Base-by-base conservation (phyloP, 495 filamentous ascomycete species). In the Neurospora sublineolata region DNA sequence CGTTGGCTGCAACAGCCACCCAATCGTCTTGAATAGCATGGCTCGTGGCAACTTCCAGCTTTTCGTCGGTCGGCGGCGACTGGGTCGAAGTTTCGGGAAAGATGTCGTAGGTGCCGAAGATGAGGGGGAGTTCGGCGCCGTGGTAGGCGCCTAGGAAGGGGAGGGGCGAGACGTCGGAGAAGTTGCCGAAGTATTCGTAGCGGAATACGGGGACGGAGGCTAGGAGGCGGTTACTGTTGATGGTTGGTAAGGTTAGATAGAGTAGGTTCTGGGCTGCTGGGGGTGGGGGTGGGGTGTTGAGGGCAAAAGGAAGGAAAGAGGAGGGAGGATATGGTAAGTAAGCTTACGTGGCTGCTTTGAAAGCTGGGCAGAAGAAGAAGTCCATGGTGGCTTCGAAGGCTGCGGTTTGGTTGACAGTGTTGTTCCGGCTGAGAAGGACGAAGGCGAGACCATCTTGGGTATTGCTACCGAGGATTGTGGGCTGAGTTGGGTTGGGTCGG, bases 71-170 rank as follows among this genome's bases (percentile, higher is more conserved):
- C 14, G 52, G 52, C 6, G 52, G 52, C 1, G 52, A 36, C 5
- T 27, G 12, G 10, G 80, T 77, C 1, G 79, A 75, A 3, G 79
- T 64, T 16, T 80, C 82, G 42, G 80, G 83, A 42, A 83, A 77
- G 12, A 77, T 73, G 68, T 73, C 75, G 30, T 79, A 75, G 3
- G 76, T 84, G 3, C 84, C 86, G 70, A 86, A 87, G 10, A 88
- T 69, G 77, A 87, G 72, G 27, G 83, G 78, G 64, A 87, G 64
- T 38, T 89, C 86, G 16, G 76, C 72, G 9, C 81, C 83, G 73
- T 89, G 87, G 70, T 85, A 87, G 1, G 85, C 84, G 5, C 85
- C 85, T 71, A 84, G 82, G 75, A 79, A 86, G 37, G 74, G 67
- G 44, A 72, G 69, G 1, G 83, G 80, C 4, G 77, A 74, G 68